Conservation (phyloP, 139 green algal genomes). For the Coelastrella sp. region DNA sequence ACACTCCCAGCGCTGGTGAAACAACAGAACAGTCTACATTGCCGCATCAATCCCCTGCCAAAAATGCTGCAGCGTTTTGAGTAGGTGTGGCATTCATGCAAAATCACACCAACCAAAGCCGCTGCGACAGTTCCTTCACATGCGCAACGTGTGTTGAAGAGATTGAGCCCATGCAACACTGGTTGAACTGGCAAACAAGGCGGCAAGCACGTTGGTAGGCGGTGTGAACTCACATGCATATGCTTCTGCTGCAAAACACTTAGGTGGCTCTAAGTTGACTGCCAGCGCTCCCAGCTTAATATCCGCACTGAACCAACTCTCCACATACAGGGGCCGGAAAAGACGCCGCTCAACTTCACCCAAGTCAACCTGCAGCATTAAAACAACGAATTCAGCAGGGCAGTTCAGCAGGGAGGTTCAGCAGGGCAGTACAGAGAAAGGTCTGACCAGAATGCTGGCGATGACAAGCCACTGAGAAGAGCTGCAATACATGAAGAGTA, state of each 20-base stretch:
- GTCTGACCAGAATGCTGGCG: background rate
- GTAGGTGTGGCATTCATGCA: no score
- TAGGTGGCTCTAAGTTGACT: conserved; percentile 78
- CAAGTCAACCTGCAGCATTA: conserved; percentile 56
- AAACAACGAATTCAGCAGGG: background rate
- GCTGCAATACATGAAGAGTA: no score
- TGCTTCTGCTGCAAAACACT: conserved; percentile 86
- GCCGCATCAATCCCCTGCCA: no score
- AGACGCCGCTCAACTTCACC: conserved; percentile 61
- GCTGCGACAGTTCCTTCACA: no score
- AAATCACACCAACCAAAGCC: no score
- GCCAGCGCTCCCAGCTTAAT: conserved; percentile 74
- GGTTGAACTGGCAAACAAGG: no score
- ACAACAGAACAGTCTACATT: no score
- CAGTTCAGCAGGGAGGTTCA: background rate
- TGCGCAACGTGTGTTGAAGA: background rate
- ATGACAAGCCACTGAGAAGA: no score
- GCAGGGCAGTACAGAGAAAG: background rate
- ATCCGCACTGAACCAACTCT: conserved; percentile 87
- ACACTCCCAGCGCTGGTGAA: no score
- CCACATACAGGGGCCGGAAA: conserved; percentile 74
- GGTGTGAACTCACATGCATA: conserved; percentile 64
- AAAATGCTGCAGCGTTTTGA: no score
- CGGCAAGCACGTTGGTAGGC: background rate
- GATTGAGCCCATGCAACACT: no score